Evolutionary conservation across 2,329 filamentous ascomycete species (phyloP).

Genomic region (Cercospora zeina): DNA sequence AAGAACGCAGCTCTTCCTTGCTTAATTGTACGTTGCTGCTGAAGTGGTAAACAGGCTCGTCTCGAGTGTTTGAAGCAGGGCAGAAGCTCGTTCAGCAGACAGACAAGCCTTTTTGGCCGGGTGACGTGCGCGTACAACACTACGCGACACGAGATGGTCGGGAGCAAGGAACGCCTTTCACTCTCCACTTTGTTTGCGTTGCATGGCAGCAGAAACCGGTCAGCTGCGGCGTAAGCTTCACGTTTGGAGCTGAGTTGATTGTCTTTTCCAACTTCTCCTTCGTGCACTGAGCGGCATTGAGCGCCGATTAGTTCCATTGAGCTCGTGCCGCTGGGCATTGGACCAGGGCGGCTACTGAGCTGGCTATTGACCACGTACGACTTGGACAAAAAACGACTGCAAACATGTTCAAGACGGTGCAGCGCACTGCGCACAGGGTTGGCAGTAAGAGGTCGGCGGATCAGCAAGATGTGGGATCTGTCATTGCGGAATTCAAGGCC

Average conservation of each 20-base stretch:
- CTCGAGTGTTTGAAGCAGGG: neutral
- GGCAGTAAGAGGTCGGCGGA: conserved; percentile 67
- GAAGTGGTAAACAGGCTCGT: neutral
- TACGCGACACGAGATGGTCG: conserved; percentile 6
- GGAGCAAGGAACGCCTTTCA: neutral
- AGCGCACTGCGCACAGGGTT: conserved; percentile 72
- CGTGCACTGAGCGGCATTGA: neutral
- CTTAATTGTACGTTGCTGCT: neutral
- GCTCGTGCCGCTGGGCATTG: neutral
- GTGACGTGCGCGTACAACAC: conserved; percentile 15
- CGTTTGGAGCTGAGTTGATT: neutral
- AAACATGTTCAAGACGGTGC: conserved; percentile 51
- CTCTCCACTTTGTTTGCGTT: conserved; percentile 10
- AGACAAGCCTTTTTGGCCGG: conserved; percentile 5
- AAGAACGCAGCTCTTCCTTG: neutral
- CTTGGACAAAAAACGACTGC: conserved; percentile 14
- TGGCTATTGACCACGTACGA: neutral
- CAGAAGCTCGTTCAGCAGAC: neutral
- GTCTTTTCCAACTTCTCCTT: neutral
- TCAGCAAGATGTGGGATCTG: conserved; percentile 70
- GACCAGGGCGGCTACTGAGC: neutral
- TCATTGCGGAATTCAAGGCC: conserved; percentile 78
- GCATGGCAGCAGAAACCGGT: neutral
- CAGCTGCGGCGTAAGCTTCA: conserved; percentile 3
- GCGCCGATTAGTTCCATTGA: neutral